These are phyloP conservation scores for Fusarium marasasianum DNA, from an alignment of 2,329 filamentous ascomycete genomes.

Conservation along the genomic window DNA sequence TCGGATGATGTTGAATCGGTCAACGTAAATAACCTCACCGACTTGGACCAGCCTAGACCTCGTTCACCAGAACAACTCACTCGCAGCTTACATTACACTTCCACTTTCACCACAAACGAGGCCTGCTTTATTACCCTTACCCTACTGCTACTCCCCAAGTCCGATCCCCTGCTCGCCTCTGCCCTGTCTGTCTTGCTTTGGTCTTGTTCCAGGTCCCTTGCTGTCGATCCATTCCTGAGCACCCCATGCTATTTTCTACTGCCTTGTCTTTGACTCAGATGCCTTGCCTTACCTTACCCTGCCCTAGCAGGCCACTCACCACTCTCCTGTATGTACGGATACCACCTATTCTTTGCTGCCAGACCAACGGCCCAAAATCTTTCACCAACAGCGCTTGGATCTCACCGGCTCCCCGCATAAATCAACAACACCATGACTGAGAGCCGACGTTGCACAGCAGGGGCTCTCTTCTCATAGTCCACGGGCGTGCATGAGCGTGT, in stretches of 20 bases:
- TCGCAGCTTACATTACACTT: conserved; percentile 4
- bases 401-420: conserved; percentile 31
- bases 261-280: conserved; percentile 28
- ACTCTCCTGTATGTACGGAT: neutral
- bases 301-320: neutral
- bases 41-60: conserved; percentile 13
- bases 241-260: conserved; percentile 21
- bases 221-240: conserved; percentile 31
- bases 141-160: neutral
- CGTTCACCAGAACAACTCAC: conserved; percentile 3
- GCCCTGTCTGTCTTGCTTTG: conserved; percentile 17
- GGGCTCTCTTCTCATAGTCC: conserved; percentile 17
- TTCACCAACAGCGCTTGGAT: conserved; percentile 22
- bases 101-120: conserved; percentile 22
- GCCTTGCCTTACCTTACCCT: conserved; percentile 5
- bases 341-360: neutral
- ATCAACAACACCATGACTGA: conserved; percentile 14
- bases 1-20: conserved; percentile 26
- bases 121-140: conserved; percentile 6
- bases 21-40: conserved; percentile 31
- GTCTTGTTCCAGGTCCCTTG: conserved; percentile 32
- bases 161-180: neutral
- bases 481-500: conserved; percentile 16
- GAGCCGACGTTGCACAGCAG: conserved; percentile 34
- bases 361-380: conserved; percentile 1